Percentiles rank a stretch among this genome's conserved stretches.
phyloP scores from a whole-genome alignment of 164 flowering plant genomes.

The Saururus chinensis region DNA sequence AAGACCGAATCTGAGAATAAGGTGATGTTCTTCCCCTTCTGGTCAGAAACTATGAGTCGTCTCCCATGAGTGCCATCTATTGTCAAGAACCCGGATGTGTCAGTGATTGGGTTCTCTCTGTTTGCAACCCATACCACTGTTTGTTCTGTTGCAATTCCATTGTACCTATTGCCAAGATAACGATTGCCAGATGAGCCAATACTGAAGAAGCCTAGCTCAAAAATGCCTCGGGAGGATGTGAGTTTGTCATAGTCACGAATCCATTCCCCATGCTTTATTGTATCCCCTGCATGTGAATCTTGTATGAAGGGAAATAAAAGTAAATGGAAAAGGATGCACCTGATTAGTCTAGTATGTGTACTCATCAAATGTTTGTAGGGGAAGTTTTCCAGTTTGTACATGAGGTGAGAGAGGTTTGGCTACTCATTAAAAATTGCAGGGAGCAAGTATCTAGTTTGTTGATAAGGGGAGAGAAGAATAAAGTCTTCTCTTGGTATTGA shows the following conservation, averaged over 20 bases:
- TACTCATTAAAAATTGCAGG: no score
- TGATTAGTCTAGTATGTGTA: background rate
- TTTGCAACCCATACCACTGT: background rate
- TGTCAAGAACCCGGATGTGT: background rate
- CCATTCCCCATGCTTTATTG: background rate
- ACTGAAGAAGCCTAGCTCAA: background rate
- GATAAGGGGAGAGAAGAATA: no score
- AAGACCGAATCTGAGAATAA: conserved; percentile 1
- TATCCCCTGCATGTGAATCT: background rate
- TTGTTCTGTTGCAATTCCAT: background rate
- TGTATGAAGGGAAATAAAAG: background rate
- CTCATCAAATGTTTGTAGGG: background rate
- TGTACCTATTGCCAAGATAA: background rate
- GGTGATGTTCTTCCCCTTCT: background rate
- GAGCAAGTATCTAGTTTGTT: no score
- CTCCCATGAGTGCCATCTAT: background rate
- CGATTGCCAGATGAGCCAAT: background rate
- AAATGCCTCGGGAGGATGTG: background rate
- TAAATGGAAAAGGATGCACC: background rate
- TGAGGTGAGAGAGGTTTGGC: no score
- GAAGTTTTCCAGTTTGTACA: no score
- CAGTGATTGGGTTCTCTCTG: background rate
- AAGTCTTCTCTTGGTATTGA: no score
- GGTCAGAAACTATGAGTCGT: background rate
- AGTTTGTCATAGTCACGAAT: background rate